Evolutionary conservation across 441 rosid species (phyloP).

Genomic region (Arabidopsis lyrata): DNA sequence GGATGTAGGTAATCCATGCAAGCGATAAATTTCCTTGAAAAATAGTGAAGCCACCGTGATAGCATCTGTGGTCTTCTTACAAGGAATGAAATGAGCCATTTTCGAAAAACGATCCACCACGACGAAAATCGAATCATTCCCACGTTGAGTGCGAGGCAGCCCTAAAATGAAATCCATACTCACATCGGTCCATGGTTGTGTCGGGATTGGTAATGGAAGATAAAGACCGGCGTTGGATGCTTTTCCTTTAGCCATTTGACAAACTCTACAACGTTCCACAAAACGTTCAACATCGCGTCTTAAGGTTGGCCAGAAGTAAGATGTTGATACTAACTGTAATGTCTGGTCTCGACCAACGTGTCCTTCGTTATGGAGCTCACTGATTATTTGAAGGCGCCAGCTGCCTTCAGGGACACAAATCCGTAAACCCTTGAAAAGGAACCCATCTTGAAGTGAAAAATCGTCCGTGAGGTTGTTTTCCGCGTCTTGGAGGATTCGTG

Average conservation of each 20-base stretch:
- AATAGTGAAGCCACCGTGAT: rapidly evolving
- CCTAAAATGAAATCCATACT: background rate
- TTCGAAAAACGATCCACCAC: background rate
- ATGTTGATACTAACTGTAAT: rapidly evolving
- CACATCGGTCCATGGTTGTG: background rate
- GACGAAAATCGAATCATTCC: background rate
- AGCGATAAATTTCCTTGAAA: background rate
- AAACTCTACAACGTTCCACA: background rate
- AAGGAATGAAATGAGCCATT: background rate
- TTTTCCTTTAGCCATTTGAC: background rate
- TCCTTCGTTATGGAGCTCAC: background rate
- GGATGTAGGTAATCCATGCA: background rate
- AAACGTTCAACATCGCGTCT: background rate
- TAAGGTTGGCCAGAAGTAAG: background rate
- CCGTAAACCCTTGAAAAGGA: too few relatives aligned
- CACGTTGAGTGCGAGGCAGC: background rate
- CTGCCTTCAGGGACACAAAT: background rate
- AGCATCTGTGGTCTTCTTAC: background rate
- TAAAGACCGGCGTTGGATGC: background rate
- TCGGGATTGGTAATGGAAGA: background rate
- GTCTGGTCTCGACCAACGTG: background rate
- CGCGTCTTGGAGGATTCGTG: too few relatives aligned
- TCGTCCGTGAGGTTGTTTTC: too few relatives aligned
- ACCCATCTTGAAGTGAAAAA: background rate
- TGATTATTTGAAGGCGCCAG: background rate